Evolutionary conservation across 2,329 filamentous ascomycete species (phyloP).

Genomic region (Coniochaeta sp.): DNA sequence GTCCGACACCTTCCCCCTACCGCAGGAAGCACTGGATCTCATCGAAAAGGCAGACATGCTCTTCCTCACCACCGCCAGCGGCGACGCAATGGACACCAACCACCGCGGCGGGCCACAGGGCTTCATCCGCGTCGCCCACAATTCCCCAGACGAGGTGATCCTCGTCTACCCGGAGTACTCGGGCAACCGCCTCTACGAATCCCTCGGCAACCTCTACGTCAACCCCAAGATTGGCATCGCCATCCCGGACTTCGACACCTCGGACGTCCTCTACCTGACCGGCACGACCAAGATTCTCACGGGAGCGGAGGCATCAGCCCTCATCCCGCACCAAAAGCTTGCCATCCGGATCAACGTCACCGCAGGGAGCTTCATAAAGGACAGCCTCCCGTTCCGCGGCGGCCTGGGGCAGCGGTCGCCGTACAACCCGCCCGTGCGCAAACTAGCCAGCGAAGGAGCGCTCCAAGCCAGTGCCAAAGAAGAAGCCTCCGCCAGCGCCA

Average conservation of each 20-base stretch:
- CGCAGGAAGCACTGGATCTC: constrained; percentile 48
- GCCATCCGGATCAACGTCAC: constrained; percentile 61
- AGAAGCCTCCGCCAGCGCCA: constrained; percentile 34
- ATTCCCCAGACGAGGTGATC: constrained; percentile 32
- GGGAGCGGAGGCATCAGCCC: constrained; percentile 50
- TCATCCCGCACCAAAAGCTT: constrained; percentile 65
- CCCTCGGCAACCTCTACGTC: constrained; percentile 65
- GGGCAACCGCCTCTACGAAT: constrained; percentile 78
- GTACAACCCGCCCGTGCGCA: constrained; percentile 70
- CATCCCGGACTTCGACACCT: constrained; percentile 67
- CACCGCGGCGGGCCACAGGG: constrained; percentile 69
- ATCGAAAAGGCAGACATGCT: constrained; percentile 64
- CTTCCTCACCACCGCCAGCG: constrained; percentile 65
- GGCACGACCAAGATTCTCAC: constrained; percentile 61
- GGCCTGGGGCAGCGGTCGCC: constrained; percentile 54
- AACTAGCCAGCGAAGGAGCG: constrained; percentile 52
- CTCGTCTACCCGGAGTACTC: constrained; percentile 79
- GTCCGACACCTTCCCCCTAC: constrained; percentile 33
- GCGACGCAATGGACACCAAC: constrained; percentile 74
- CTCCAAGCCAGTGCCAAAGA: background rate
- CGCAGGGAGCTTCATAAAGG: constrained; percentile 53
- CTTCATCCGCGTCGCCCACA: constrained; percentile 62
- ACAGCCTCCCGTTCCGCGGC: constrained; percentile 64
- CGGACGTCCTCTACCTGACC: constrained; percentile 68
- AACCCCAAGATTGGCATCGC: constrained; percentile 63